Base-by-base conservation (phyloP, 2,329 filamentous ascomycete species). In the Beauveria australis region DNA sequence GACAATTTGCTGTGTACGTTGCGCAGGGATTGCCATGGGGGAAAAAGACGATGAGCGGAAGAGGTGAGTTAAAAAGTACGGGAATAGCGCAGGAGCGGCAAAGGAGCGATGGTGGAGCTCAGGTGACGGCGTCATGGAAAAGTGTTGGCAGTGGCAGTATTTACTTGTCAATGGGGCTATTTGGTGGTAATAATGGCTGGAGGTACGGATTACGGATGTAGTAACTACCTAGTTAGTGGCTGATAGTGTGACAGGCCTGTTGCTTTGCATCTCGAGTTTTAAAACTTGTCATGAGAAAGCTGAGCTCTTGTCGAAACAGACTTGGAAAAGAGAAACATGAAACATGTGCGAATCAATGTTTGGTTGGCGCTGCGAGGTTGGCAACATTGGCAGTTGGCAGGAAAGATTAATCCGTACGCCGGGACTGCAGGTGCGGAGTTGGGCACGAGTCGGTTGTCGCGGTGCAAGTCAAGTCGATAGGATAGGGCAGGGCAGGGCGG, bases 1-100 rank as follows among this genome's bases (percentile, higher is more conserved):
- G 46, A 66, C 48, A 48, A 72, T 64, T 49, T 69, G 70, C 10
- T 59, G 66, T 46, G 64, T 71, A 59, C 71, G 70, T 52, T 66
- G 64, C 24, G 64, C 28, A 18, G 66, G 61, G 16, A 52, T 58
- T 19, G 60, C 12, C 60, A 61, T 37, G 37, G 64, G 26, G 59
- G 43, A 49, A 54, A 48, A 16, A 33, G 28, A 10, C 30, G 58
- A 48, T 48, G 51, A 37, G 30, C 43, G 22, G 9, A 30, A 30
- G 30, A 48, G n/a, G 22, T 30, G 43, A 60, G 30, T 54, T 53
- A 41, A 53, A 26, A 26, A 24, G 28, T 28, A 40, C 22, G 48
- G 49, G 14, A 53, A 44, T 40, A 44, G 26, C 28, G 24, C 37
- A 53, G 57, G 19, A 18, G 26, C 12, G 19, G 18, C 57, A 18